These are phyloP conservation scores for Penicillium capsulatum DNA, from an alignment of 2,329 filamentous ascomycete species.

Conservation along the genomic window DNA sequence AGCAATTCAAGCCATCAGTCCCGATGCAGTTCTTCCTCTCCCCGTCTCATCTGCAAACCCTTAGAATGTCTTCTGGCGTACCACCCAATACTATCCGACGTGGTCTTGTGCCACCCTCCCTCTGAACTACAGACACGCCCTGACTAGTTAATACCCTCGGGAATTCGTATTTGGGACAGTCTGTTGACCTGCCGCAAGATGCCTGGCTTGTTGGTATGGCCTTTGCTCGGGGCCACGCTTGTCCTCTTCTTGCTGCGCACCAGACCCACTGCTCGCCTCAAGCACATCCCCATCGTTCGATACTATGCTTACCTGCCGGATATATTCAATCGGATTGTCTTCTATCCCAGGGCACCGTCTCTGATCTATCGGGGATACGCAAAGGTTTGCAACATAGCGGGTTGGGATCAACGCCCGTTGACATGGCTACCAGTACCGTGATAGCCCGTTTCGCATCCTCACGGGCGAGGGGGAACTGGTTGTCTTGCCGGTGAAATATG, in stretches of 20 bases:
- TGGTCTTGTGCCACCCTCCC: slow-evolving; percentile 15
- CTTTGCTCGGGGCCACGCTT: slow-evolving; percentile 10
- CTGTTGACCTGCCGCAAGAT: slow-evolving; percentile 2
- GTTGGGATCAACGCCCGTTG: background rate
- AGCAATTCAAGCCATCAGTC: background rate
- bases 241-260: slow-evolving; percentile 9
- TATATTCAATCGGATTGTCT: slow-evolving; percentile 26
- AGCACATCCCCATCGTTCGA: slow-evolving; percentile 23
- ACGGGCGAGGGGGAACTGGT: slow-evolving; percentile 29
- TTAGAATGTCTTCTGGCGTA: background rate
- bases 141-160: too few species aligned
- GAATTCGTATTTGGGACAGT: background rate
- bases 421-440: slow-evolving; percentile 23
- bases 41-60: too few species aligned
- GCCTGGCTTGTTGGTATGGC: slow-evolving; percentile 6
- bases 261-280: slow-evolving; percentile 7
- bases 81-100: slow-evolving; percentile 17
- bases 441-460: slow-evolving; percentile 26
- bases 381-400: slow-evolving; percentile 12
- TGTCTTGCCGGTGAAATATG: slow-evolving; percentile 27
- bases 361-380: slow-evolving; percentile 28
- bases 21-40: too few species aligned
- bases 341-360: slow-evolving; percentile 18
- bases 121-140: too few species aligned
- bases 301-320: slow-evolving; percentile 20